A percentile compares a stretch with the other conserved stretches of the same genome.
phyloP scores from a whole-genome alignment of 441 rosid species.

The Brassica hybrid region DNA sequence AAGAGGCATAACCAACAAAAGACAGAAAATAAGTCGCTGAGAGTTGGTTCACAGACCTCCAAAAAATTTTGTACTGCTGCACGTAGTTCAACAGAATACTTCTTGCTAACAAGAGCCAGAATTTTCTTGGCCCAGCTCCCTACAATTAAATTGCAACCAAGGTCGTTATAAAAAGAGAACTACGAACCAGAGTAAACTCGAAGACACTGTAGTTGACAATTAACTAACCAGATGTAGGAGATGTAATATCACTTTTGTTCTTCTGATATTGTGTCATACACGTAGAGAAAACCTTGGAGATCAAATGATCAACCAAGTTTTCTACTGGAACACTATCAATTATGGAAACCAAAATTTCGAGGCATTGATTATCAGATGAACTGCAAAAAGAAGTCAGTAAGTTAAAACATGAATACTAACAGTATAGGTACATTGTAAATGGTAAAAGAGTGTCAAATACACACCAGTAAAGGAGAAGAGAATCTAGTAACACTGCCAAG shows the following conservation, averaged over 20 bases:
- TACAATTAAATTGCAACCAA: slow-evolving; percentile 42
- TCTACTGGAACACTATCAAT: slow-evolving; percentile 70
- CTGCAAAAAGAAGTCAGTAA: slow-evolving; percentile 56
- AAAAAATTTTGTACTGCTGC: slow-evolving; percentile 65
- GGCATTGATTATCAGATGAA: slow-evolving; percentile 64
- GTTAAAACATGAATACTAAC: slow-evolving; percentile 33
- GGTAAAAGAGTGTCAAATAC: slow-evolving; percentile 33
- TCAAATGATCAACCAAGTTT: slow-evolving; percentile 58
- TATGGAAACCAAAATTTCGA: slow-evolving; percentile 59
- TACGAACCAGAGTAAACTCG: neutral
- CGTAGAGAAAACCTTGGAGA: slow-evolving; percentile 66
- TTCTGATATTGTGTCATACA: slow-evolving; percentile 68
- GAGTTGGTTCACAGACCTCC: slow-evolving; percentile 57
- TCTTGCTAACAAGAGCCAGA: slow-evolving; percentile 65
- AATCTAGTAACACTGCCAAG: slow-evolving; percentile 65
- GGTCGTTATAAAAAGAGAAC: slow-evolving; percentile 11
- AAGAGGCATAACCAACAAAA: slow-evolving; percentile 19
- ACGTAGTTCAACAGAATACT: slow-evolving; percentile 74
- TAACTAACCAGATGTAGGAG: slow-evolving; percentile 65
- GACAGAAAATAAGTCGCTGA: slow-evolving; percentile 10
- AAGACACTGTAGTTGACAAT: slow-evolving; percentile 10
- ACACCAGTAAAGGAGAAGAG: slow-evolving; percentile 78
- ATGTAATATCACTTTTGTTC: slow-evolving; percentile 44
- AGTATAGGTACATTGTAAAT: slow-evolving; percentile 16
- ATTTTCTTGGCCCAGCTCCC: slow-evolving; percentile 82